Conservation (phyloP, 164 flowering plant species). For the Berberis vulgaris region DNA sequence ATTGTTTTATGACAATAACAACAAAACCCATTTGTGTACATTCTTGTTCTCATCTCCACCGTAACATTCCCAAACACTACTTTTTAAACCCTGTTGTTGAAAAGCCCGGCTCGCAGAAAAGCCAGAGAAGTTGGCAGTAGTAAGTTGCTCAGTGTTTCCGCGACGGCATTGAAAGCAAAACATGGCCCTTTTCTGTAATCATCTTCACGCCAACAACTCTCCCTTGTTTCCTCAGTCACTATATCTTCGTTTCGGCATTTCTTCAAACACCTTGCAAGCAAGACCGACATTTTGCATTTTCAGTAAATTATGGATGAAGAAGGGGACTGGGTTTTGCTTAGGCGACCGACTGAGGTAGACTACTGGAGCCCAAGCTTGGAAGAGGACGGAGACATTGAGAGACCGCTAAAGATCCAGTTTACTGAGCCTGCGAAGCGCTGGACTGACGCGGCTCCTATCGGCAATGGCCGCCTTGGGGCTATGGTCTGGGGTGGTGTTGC, state of each 20-base stretch:
- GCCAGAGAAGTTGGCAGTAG: no score
- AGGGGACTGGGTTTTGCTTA: conserved; percentile 50
- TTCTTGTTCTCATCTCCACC: no score
- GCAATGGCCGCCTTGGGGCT: conserved; percentile 93
- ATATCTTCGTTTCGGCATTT: not conserved
- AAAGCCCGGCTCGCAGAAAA: no score
- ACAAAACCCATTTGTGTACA: no score
- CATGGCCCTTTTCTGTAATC: not conserved
- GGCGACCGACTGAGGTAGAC: conserved; percentile 31
- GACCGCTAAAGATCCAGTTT: conserved; percentile 50
- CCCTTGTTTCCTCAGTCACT: not conserved
- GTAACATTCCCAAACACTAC: no score
- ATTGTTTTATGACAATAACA: no score
- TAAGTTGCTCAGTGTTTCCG: not conserved
- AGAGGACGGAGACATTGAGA: conserved; percentile 1
- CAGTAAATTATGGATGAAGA: conserved; percentile 24
- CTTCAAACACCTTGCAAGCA: not conserved
- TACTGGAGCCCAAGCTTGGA: conserved; percentile 40
- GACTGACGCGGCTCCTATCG: conserved; percentile 92
- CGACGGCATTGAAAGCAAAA: not conserved
- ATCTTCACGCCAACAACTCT: not conserved
- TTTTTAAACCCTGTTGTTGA: no score
- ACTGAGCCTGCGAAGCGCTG: conserved; percentile 64
- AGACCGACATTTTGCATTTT: not conserved
- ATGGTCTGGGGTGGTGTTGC: conserved; percentile 91